Base-by-base conservation (phyloP, 495 filamentous ascomycete genomes). In the Lasiosphaeria ovina region DNA sequence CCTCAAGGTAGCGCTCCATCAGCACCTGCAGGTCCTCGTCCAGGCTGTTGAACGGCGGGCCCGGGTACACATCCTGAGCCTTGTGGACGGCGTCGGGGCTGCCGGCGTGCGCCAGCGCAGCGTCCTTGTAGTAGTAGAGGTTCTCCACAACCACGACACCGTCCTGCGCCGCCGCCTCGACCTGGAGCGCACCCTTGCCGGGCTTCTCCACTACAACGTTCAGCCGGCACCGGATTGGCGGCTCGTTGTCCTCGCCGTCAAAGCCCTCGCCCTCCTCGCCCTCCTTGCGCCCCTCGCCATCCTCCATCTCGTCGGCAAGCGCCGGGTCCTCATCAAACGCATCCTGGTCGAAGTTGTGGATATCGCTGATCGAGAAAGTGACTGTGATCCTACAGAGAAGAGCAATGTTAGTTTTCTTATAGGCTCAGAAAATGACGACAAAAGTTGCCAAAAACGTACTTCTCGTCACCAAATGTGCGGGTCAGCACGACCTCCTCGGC, bases 21-120 rank as follows among this genome's bases (percentile, higher is more conserved):
- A 96, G 79, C 56, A 90, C 80, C 79, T 98, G 92, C 44, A 99
- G 83, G 67, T 97, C 94, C 79, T 97, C 92, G 72, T 99, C 94
- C 45, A 99, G 83, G 79, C 89, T 95, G 76, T 85, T 85, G 71
- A 97, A 98, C 38, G 91, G 91, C 62, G 94, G 95, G 51, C 94
- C 94, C 55, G 89, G 87, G 78, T 98, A 99, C 55, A 92, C 69
- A 66, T 88, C 85, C 72, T 89, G 82, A 64, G 90, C 70, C 45
- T 63, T 67, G 70, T 82, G 80, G 34, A 74, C 66, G 55, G 72
- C 68, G 17, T 82, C 77, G 59, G 81, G 72, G 12, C 68, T 69
- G 52, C 69, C 70, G 69, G 71, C 76, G 66, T 82, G 78, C 14
- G 91, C 91, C 63, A 92, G 71, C 51, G 88, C 85, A 53, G 88